Evolutionary conservation across 139 green algal species (phyloP), one percentile per base, ranked within the genome.

Genomic region (Micractinium conductrix): DNA sequence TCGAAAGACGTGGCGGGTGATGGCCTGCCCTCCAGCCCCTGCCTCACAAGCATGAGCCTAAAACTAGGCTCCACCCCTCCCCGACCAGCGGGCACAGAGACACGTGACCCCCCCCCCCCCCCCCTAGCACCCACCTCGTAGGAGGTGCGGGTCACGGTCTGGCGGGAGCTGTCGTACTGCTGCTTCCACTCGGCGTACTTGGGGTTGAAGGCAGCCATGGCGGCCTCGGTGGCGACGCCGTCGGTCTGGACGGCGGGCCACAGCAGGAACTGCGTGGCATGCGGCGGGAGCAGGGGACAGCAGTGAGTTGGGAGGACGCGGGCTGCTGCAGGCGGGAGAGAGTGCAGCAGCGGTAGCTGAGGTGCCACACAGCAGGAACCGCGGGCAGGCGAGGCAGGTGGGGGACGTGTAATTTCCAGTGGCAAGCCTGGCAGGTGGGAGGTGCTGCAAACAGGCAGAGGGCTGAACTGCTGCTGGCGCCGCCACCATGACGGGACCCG

Each of bases 61-160:
- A n/a, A n/a, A n/a, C n/a, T n/a, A n/a, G n/a, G n/a, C n/a, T n/a
- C n/a, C n/a, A n/a, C n/a, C n/a, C n/a, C n/a, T n/a, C n/a, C n/a
- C n/a, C n/a, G n/a, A 4, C 16, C 35, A 73, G 33, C 24, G 35
- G 33, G 67, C 16, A 24, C 12, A 16, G 33, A 44, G 67, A 35
- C 67, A 45, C 2, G 12, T 10, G 35, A 6, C 10, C 4, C 6
- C 12, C 24, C 16, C 24, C 60, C 24, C 24, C 10, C 21, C 16
- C 35, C 16, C 67, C 35, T 2, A 4, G 67, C 35, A 24, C 67
- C 19, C 22, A 44, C 37, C 69, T 53, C 69, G 38, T 50, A 82
- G 67, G 65, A 69, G 35, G 92, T 95, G 60, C 94, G 86, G 30
- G 93, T 96, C 14, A 94, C 82, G 6, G 94, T 96, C 17, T 35